A percentile compares a stretch with the other conserved stretches of the same genome.
phyloP scores from a whole-genome alignment of 2,329 filamentous ascomycete species.

The Penicillium concentricum region DNA sequence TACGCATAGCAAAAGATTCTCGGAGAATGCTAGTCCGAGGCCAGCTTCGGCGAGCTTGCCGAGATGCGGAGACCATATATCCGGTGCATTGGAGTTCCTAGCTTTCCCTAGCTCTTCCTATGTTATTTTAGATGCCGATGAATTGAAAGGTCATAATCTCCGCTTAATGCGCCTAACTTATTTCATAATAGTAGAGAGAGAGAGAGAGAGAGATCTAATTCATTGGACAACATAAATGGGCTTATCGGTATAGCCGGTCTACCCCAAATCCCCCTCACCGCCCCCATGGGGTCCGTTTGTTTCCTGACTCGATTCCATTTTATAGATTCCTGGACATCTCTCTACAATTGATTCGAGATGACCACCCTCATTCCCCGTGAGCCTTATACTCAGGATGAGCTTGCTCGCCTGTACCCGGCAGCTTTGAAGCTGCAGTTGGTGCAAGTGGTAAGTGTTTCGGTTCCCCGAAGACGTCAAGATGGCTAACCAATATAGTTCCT shows the following conservation, averaged over 20 bases:
- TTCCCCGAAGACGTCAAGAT: not conserved
- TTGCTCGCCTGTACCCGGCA: constrained; percentile 76
- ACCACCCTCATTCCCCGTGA: constrained; percentile 71
- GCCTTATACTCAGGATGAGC: constrained; percentile 78
- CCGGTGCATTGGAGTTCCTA: not conserved
- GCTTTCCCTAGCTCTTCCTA: not conserved
- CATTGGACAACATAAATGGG: not conserved
- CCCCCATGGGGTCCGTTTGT: constrained; percentile 7
- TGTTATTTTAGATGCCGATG: not conserved
- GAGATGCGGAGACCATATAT: constrained; percentile 5
- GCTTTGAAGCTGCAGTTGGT: constrained; percentile 81
- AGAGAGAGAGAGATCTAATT: no score
- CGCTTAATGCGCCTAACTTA: not conserved
- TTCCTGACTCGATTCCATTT: constrained; percentile 9
- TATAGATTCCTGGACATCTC: not conserved
- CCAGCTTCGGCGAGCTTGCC: not conserved
- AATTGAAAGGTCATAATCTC: not conserved
- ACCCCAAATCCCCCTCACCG: constrained; percentile 20
- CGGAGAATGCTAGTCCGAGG: not conserved
- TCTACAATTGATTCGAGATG: constrained; percentile 54
- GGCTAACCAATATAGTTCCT: constrained; percentile 52
- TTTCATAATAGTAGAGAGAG: not conserved
- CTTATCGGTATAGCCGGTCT: not conserved
- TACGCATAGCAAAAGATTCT: not conserved
- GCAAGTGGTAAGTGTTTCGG: constrained; percentile 62